Base-by-base conservation (phyloP, 2,329 filamentous ascomycete genomes). In the Pseudogymnoascus verrucosus region DNA sequence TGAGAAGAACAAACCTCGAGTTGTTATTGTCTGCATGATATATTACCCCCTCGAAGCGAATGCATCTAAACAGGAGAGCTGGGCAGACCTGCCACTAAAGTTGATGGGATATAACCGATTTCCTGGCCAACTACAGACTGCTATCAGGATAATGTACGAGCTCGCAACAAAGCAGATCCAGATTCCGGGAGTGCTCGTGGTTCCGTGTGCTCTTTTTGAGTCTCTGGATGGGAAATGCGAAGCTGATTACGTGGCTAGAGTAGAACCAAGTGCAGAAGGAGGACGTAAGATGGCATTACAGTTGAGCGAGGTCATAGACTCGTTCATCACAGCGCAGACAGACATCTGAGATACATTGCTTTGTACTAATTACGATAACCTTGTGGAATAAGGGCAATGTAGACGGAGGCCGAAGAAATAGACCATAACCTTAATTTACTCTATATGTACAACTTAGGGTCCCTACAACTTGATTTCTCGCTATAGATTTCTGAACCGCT, bases 21-120 rank as follows among this genome's bases (percentile, higher is more conserved):
- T 63, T 5, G 61, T 65, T 16, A 63, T 67, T 19, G 61, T 67
- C 3, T 67, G 65, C 51, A 67, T 67, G 65, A 67, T 67, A 39
- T 67, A 67, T 28, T 65, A 65, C 28, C 65, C 65, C 7, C 65
- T 67, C 3, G 64, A 64, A 62, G 57, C 63, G 19, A 36, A 23
- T 10, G 61, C 21, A n/a, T 62, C 57, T 23, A 62, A 31, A 11
- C 64, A 65, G 37, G 26, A 57, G 26, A 64, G 65, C 16, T 67
- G 65, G 65, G 65, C 65, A 10, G 65, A 65, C 57, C 1, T 65
- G 3, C 62, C 60, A 40, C 39, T 67, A 23, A 62, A 47, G 31
- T 7, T 65, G 4, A 28, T 67, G 39, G 65, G 65, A 11, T 67
- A 67, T 64, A 60, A 67, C 34, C 12, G 60, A 8, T 65, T 40